phyloP scores from a whole-genome alignment of 371 early-diverging fungal species.

The Circinella minor region DNA sequence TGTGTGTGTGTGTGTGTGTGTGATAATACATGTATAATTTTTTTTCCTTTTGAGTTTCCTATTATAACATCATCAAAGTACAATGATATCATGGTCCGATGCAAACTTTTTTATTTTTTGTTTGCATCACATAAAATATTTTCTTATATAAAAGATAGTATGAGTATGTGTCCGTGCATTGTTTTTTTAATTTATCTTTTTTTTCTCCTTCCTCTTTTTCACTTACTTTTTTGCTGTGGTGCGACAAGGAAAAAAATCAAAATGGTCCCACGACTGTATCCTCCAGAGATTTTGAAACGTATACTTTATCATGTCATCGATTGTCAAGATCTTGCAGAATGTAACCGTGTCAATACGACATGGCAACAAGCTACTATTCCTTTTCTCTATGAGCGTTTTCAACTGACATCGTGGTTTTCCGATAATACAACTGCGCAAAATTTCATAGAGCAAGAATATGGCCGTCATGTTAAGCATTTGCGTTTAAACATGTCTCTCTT shows the following conservation, averaged over 20 bases:
- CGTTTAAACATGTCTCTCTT: not conserved
- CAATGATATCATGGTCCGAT: not conserved
- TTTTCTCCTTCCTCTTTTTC: not conserved
- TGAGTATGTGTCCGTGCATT: not conserved
- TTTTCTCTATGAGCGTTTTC: slow-evolving; percentile 1
- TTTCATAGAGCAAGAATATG: not conserved
- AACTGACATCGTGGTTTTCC: not conserved
- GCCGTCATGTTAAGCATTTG: not conserved
- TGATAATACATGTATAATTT: not conserved
- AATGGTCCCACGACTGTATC: not conserved
- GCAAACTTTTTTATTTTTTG: not conserved
- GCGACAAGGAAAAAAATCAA: not conserved
- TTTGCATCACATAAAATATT: not conserved
- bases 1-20: too few relatives aligned
- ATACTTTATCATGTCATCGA: not conserved
- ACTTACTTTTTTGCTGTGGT: not conserved
- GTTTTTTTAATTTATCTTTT: not conserved
- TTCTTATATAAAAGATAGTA: not conserved
- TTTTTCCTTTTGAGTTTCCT: too few relatives aligned
- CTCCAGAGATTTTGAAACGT: not conserved
- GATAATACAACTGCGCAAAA: not conserved
- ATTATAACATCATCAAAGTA: not conserved
- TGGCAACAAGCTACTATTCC: not conserved
- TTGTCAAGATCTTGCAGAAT: not conserved
- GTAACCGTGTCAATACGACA: not conserved